Evolutionary conservation across 2,329 filamentous ascomycete genomes (phyloP).

Genomic region (Pestalotiopsis sp.): DNA sequence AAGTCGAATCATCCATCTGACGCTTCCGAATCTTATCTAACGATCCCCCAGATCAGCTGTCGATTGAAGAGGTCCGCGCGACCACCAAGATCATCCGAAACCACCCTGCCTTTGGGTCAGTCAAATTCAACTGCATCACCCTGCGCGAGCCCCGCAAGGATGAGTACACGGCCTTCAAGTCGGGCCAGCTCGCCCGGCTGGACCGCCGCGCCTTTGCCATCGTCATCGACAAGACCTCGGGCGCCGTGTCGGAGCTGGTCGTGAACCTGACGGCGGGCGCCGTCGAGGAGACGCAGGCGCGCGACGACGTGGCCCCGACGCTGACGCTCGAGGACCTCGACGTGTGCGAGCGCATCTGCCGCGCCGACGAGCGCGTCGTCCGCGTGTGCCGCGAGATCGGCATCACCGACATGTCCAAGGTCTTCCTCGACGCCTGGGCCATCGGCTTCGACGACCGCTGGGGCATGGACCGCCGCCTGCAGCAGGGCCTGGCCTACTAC

Average conservation of each 20-base stretch:
- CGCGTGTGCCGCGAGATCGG: slow-evolving; percentile 76
- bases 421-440: slow-evolving; percentile 84
- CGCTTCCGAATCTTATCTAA: slow-evolving; percentile 7
- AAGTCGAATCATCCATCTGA: neutral
- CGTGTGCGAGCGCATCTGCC: slow-evolving; percentile 69
- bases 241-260: slow-evolving; percentile 53
- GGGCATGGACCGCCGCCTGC: slow-evolving; percentile 70
- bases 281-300: slow-evolving; percentile 48
- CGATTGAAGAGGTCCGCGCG: slow-evolving; percentile 53
- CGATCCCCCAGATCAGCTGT: slow-evolving; percentile 51
- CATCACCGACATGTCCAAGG: slow-evolving; percentile 81
- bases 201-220: slow-evolving; percentile 55
- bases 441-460: slow-evolving; percentile 83
- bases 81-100: slow-evolving; percentile 52
- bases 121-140: slow-evolving; percentile 65
- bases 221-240: slow-evolving; percentile 42
- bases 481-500: slow-evolving; percentile 84
- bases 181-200: slow-evolving; percentile 47
- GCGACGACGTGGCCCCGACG: slow-evolving; percentile 48
- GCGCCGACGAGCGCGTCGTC: slow-evolving; percentile 73
- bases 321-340: slow-evolving; percentile 82
- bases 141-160: slow-evolving; percentile 66
- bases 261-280: slow-evolving; percentile 44
- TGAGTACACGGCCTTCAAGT: slow-evolving; percentile 64
- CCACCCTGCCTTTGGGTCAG: slow-evolving; percentile 30